A percentile compares a stretch with the other conserved stretches of the same genome.
Conservation (phyloP, 306 rosid species). For the Quercus glauca region DNA sequence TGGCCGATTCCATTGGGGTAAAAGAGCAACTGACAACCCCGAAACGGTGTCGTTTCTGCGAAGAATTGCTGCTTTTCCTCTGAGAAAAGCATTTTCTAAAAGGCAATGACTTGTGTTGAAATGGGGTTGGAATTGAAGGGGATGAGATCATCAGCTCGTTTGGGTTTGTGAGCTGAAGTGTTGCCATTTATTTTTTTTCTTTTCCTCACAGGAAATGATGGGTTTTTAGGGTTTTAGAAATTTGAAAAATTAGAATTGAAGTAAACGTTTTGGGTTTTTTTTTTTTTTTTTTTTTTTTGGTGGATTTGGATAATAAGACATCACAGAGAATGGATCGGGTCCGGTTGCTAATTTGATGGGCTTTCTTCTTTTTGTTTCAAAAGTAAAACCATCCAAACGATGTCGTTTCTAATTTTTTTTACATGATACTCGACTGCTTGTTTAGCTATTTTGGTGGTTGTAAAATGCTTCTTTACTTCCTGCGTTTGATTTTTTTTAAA, state of each 20-base stretch:
- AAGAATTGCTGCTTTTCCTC: constrained; percentile 13
- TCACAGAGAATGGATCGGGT: not conserved
- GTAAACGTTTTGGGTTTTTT: not conserved
- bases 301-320: not conserved
- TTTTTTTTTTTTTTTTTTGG: not conserved
- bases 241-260: not conserved
- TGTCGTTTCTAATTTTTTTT: too few species aligned
- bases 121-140: constrained; percentile 32
- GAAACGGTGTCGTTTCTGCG: constrained; percentile 25
- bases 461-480: too few species aligned
- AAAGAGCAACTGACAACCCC: constrained; percentile 49
- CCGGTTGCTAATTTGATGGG: not conserved
- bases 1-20: constrained; percentile 63
- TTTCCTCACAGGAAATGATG: not conserved
- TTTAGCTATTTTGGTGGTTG: too few species aligned
- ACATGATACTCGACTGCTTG: too few species aligned
- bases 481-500: too few species aligned
- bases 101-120: constrained; percentile 29
- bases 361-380: too few species aligned
- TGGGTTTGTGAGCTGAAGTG: constrained; percentile 44
- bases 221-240: constrained; percentile 21
- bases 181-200: constrained; percentile 32
- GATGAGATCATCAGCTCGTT: constrained; percentile 44
- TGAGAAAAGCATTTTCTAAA: constrained; percentile 25
- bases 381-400: too few species aligned